Base-by-base conservation (phyloP, 768 basidiomycete species). In the Coprinopsis strossmayeri region DNA sequence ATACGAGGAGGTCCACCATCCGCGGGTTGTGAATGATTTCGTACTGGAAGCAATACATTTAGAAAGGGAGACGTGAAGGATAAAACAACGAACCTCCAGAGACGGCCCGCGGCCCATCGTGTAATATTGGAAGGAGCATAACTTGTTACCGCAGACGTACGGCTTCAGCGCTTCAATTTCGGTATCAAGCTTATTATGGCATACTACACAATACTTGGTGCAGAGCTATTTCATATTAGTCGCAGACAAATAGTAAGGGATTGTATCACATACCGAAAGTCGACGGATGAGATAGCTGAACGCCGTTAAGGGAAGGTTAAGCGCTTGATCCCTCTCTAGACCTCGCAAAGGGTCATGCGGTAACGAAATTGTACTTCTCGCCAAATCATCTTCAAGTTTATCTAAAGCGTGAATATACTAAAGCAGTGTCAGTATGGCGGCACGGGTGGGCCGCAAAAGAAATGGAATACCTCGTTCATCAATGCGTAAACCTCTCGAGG, bases 81-180 rank as follows among this genome's bases (percentile, higher is more conserved):
- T 27, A 2, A 20, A 12, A 28, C 24, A 17, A 57, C 67, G 12
- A 55, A 80, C 82, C 70, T 87, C 83, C 17, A 87, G 70, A 7
- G 82, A 83, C 3, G 81, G 77, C 0, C 83, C 84, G 23, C 78
- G 71, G 49, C 81, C 82, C 41, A 82, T 65, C 3, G 72, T 65
- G 58, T 84, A 84, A 56, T 82, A 85, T 56, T 83, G 84, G 59
- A 82, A 88, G 3, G 76, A 66, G 61, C 86, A 88, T 3, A 88
- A 70, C 46, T 74, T 74, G 3, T 71, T 72, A 47, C 76, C 72
- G 59, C 85, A 88, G 21, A 88, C 83, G 57, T 85, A 87, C 1
- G 86, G 86, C 59, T 85, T 84, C 51, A 87, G 72, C 1, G 79
- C 76, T 53, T 79, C 78, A 50, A 74, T 77, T 34, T 75, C 69